Conservation (phyloP, 2,329 filamentous ascomycete genomes). For the Dendryphion nanum region DNA sequence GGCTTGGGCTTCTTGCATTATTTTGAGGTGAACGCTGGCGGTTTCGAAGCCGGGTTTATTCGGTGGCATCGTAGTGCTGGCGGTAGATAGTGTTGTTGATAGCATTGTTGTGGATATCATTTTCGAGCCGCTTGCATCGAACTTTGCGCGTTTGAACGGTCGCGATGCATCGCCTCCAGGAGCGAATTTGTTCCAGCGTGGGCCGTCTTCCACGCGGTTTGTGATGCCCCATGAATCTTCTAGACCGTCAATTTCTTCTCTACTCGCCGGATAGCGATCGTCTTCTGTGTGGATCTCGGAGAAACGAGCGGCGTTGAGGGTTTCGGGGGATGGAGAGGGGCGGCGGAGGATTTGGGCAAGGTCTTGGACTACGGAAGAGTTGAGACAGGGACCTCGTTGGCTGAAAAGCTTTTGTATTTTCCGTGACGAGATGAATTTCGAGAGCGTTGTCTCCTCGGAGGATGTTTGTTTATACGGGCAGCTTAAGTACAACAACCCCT, state of each 20-base stretch:
- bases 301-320: constrained; percentile 21
- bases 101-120: neutral
- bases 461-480: constrained; percentile 69
- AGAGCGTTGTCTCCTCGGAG: constrained; percentile 62
- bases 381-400: constrained; percentile 68
- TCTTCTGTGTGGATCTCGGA: constrained; percentile 33
- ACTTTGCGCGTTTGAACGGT: too few species aligned
- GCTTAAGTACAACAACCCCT: constrained; percentile 82
- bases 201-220: constrained; percentile 4
- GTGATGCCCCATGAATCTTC: constrained; percentile 17
- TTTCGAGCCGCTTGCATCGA: too few species aligned
- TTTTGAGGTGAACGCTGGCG: constrained; percentile 38
- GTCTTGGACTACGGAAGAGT: constrained; percentile 59
- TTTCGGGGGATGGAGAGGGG: constrained; percentile 53
- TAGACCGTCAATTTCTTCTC: constrained; percentile 35
- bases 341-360: constrained; percentile 72
- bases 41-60: constrained; percentile 36
- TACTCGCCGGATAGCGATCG: constrained; percentile 32
- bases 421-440: constrained; percentile 65
- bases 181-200: too few species aligned
- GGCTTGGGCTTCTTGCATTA: constrained; percentile 41
- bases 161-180: too few species aligned
- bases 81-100: too few species aligned
- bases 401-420: constrained; percentile 54
- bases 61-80: neutral